Base-by-base conservation (phyloP, 306 rosid genomes). In the Pterocarpus santalinus region DNA sequence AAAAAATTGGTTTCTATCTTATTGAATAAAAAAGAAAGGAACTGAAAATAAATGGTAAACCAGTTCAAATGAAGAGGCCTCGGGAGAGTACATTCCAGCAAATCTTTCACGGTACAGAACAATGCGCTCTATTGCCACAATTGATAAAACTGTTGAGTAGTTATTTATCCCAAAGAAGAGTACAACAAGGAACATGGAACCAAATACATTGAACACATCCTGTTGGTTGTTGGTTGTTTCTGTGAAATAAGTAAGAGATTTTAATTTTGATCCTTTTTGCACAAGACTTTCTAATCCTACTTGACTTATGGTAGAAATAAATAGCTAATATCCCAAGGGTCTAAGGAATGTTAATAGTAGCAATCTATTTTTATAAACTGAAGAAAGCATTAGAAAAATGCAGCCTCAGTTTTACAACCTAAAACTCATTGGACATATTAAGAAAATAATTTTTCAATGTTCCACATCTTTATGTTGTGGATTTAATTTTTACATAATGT, bases 41-140 rank as follows among this genome's bases (percentile, higher is more conserved):
- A 1, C n/a, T 78, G 70, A 28, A 69, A 51, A 82, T 17, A 63
- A 60, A 49, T 34, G 47, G 14, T 22, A 30, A 75, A 90, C 97
- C 92, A 90, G 97, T 47, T 94, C 91, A 51, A 85, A 79, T 22
- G 97, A 89, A 66, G 87, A 88, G 51, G 94, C 92, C 88, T 88
- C 83, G 3, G 91, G 83, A 44, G 91, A 90, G 72, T 84, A 90
- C 97, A 92, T 92, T 81, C 94, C 94, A 14, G 92, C 88, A 78
- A 81, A 90, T 76, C 66, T 88, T 86, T 90, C 97, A 8, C 92
- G 87, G 69, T 85, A 87, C 38, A 92, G 75, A 72, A 92, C 90
- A 10, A 44, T 82, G 35, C 92, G 88, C 72, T 92, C 97, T 28
- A 82, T 80, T 16, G 91, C 87, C 68, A 90, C 90, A 49, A 77